phyloP scores from a whole-genome alignment of 106 monocot species.

The Narthecium ossifragum region DNA sequence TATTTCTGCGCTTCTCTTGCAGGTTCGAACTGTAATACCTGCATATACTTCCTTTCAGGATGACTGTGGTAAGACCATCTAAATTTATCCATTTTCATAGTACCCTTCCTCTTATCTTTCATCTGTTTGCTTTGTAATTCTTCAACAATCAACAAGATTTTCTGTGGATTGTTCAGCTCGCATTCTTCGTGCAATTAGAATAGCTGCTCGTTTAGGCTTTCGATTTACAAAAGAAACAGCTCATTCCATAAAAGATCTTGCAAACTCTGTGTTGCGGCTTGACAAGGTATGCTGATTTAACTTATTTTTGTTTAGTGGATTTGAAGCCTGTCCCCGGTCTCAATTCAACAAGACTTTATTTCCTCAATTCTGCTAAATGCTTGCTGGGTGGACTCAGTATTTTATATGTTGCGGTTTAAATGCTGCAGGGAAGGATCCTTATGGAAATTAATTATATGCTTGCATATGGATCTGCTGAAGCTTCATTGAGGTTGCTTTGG shows the following conservation, averaged over 20 bases:
- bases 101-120: no score
- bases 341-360: not conserved
- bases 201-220: conserved; percentile 93
- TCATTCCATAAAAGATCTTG: conserved; percentile 62
- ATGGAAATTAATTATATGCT: conserved; percentile 99
- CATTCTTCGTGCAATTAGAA: conserved; percentile 94
- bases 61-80: conserved; percentile 69
- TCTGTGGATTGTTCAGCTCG: conserved; percentile 62
- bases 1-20: conserved; percentile 5
- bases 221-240: conserved; percentile 83
- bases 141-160: no score
- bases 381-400: no score
- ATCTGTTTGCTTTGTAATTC: no score
- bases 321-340: no score
- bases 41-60: conserved; percentile 72
- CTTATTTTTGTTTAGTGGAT: not conserved
- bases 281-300: conserved; percentile 51
- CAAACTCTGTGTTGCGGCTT: conserved; percentile 54
- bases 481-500: conserved; percentile 92
- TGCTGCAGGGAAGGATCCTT: conserved; percentile 61
- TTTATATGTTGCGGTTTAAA: conserved; percentile 1
- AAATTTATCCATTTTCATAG: no score
- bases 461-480: conserved; percentile 88
- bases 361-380: not conserved
- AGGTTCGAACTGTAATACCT: conserved; percentile 86